phyloP scores from a whole-genome alignment of 345 rosid genomes.

The Reutealis trisperma region DNA sequence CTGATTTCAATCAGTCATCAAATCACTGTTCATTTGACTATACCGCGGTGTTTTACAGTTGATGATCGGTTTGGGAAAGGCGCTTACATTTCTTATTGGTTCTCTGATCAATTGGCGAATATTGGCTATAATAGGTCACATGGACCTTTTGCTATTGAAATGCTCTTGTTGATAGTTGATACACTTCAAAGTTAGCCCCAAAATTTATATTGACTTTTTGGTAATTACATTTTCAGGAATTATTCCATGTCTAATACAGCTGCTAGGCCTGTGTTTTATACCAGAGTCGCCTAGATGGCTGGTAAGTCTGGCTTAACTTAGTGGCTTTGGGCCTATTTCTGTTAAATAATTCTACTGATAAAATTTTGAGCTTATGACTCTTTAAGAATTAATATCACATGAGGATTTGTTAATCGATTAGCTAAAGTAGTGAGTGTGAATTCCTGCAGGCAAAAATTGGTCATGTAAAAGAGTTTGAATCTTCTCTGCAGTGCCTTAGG shows the following conservation, averaged over 20 bases:
- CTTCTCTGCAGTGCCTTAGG: conserved; percentile 42
- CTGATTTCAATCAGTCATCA: background rate
- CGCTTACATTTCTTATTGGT: conserved; percentile 35
- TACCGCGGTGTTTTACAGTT: conserved; percentile 19
- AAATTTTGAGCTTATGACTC: too few species aligned
- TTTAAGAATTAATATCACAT: too few species aligned
- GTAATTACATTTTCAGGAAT: conserved; percentile 26
- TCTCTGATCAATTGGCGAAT: conserved; percentile 39
- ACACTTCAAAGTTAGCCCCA: background rate
- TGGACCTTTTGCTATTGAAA: background rate
- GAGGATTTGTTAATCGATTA: background rate
- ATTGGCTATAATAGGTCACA: conserved; percentile 38
- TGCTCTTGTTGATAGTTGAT: background rate
- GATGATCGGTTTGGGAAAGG: conserved; percentile 31
- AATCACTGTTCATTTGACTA: background rate
- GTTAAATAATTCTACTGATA: too few species aligned
- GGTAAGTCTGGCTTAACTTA: conserved; percentile 32
- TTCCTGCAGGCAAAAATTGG: conserved; percentile 43
- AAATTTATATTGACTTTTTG: background rate
- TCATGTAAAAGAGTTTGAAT: conserved; percentile 42
- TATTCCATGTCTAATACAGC: conserved; percentile 37
- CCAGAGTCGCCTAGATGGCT: conserved; percentile 66
- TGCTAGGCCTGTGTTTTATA: conserved; percentile 35
- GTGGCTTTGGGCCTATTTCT: background rate
- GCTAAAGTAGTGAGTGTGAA: background rate